Conservation (phyloP, 1,139 yeast genomes). For the Geotrichum cucujoidarum region DNA sequence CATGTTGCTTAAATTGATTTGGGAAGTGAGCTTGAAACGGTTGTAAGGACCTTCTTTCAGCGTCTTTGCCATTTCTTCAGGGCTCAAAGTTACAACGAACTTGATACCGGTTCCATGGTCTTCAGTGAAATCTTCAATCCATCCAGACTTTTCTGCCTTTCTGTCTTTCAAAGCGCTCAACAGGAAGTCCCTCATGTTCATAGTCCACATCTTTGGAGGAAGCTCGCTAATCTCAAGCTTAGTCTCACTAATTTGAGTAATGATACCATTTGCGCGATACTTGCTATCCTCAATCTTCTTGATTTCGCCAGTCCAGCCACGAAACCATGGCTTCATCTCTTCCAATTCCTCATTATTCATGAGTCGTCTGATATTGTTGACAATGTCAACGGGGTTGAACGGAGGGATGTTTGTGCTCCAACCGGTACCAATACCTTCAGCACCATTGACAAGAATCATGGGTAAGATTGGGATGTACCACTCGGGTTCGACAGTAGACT, state of each 20-base stretch:
- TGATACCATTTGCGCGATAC: constrained; percentile 70
- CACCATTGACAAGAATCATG: constrained; percentile 87
- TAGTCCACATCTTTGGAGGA: constrained; percentile 92
- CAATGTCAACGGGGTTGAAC: constrained; percentile 81
- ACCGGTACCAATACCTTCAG: constrained; percentile 99
- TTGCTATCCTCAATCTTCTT: constrained; percentile 57
- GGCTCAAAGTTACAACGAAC: constrained; percentile 68
- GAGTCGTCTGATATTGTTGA: constrained; percentile 61
- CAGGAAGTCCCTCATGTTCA: constrained; percentile 79
- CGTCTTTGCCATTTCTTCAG: constrained; percentile 80
- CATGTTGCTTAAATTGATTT: constrained; percentile 77
- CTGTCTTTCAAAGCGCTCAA: constrained; percentile 52
- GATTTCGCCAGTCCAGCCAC: constrained; percentile 89
- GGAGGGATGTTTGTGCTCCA: constrained; percentile 96
- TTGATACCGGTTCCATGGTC: constrained; percentile 81
- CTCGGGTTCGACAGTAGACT: constrained; percentile 89
- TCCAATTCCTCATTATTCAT: constrained; percentile 68
- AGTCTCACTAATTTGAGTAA: constrained; percentile 73
- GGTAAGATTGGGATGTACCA: constrained; percentile 94
- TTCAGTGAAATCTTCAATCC: constrained; percentile 95
- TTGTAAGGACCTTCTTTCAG: constrained; percentile 70
- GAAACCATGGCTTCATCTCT: constrained; percentile 89
- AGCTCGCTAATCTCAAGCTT: constrained; percentile 87
- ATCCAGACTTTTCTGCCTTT: constrained; percentile 46
- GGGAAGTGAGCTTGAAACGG: constrained; percentile 69